These are phyloP conservation scores for Lachnellula cervina DNA, from an alignment of 2,329 filamentous ascomycete species.

Conservation along the genomic window DNA sequence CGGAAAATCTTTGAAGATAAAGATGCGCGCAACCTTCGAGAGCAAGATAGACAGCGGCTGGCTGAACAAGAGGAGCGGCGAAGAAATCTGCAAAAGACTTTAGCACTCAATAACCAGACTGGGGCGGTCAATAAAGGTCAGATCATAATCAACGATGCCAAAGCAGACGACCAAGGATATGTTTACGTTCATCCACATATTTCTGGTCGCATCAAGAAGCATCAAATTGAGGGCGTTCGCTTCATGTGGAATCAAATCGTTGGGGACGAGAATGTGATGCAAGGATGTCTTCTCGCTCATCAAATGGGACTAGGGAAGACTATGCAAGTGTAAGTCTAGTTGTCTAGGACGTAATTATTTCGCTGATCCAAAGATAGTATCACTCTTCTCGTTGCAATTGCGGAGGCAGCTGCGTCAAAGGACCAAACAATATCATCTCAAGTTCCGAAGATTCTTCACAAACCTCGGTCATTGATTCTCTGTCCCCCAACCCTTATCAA, in stretches of 20 bases:
- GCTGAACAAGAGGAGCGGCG: constrained; percentile 50
- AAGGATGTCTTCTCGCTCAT: constrained; percentile 80
- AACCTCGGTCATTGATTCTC: constrained; percentile 64
- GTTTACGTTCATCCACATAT: constrained; percentile 64
- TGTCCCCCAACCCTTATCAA: constrained; percentile 70
- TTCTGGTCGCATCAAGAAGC: constrained; percentile 63
- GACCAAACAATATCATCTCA: constrained; percentile 56
- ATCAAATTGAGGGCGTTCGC: constrained; percentile 75
- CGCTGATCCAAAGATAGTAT: constrained; percentile 43
- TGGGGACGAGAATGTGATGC: constrained; percentile 43
- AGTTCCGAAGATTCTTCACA: constrained; percentile 60
- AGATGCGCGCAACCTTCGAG: constrained; percentile 43
- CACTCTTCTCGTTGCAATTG: constrained; percentile 71
- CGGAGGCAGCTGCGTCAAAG: constrained; percentile 56
- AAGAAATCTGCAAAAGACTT: constrained; percentile 41
- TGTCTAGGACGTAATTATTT: not conserved
- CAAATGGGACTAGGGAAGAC: constrained; percentile 93
- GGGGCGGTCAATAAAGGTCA: constrained; percentile 40
- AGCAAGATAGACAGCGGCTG: constrained; percentile 49
- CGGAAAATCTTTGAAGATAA: constrained; percentile 42
- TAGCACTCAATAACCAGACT: constrained; percentile 40
- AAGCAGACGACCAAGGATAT: constrained; percentile 53
- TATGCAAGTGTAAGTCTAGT: constrained; percentile 64
- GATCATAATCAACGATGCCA: constrained; percentile 64
- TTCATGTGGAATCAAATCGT: constrained; percentile 89